A percentile compares a stretch with the other conserved stretches of the same genome.
Conservation (phyloP, 257 asterid genomes). For the Solanum lycopersicoides region DNA sequence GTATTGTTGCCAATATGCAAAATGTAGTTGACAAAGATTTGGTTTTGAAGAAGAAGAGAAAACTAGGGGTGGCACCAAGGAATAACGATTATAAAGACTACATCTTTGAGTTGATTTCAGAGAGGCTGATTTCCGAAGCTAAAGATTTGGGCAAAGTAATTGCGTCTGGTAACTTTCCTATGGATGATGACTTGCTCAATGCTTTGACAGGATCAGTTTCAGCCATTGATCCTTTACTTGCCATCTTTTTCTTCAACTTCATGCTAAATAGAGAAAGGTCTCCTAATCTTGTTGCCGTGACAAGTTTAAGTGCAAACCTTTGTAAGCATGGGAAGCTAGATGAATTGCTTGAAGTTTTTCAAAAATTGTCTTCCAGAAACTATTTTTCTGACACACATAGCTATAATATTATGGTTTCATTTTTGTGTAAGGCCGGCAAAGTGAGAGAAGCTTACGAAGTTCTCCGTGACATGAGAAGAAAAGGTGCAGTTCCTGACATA, state of each 20-base stretch:
- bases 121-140: slow-evolving; percentile 49
- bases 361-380: slow-evolving; percentile 35
- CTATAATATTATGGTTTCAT: slow-evolving; percentile 58
- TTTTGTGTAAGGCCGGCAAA: slow-evolving; percentile 59
- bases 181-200: slow-evolving; percentile 68
- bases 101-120: slow-evolving; percentile 51
- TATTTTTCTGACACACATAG: slow-evolving; percentile 41
- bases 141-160: slow-evolving; percentile 68
- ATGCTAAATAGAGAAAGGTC: slow-evolving; percentile 47
- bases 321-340: slow-evolving; percentile 47
- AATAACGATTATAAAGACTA: slow-evolving; percentile 42
- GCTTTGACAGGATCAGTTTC: slow-evolving; percentile 73
- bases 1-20: slow-evolving; percentile 60
- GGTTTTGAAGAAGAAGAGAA: slow-evolving; percentile 77
- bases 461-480: slow-evolving; percentile 78
- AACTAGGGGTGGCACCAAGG: slow-evolving; percentile 87
- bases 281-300: slow-evolving; percentile 53
- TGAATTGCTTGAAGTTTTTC: slow-evolving; percentile 49
- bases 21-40: slow-evolving; percentile 37
- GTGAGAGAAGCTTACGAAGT: slow-evolving; percentile 60
- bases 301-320: slow-evolving; percentile 53
- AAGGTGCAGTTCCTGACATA: slow-evolving; percentile 49
- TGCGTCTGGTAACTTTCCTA: slow-evolving; percentile 62
- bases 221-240: slow-evolving; percentile 34
- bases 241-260: slow-evolving; percentile 55